Evolutionary conservation across 2,329 filamentous ascomycete genomes (phyloP).

Genomic region (Diaporthe sp.): DNA sequence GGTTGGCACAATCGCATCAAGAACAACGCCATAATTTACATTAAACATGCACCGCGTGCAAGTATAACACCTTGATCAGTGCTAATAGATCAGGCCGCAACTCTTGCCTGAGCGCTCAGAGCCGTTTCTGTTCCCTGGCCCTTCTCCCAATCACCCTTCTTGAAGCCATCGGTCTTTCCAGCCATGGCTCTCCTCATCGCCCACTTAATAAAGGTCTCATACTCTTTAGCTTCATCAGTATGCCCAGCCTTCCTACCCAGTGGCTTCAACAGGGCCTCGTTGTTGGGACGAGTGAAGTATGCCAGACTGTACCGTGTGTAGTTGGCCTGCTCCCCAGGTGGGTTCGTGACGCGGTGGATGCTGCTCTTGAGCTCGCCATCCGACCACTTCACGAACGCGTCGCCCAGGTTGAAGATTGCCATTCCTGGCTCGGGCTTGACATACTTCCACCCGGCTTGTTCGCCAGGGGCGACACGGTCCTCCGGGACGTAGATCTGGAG

Average conservation of each 20-base stretch:
- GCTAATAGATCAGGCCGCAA: not conserved
- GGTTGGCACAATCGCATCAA: not conserved
- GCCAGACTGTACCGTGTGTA: constrained; percentile 53
- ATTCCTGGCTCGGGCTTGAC: constrained; percentile 53
- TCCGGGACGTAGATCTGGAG: constrained; percentile 51
- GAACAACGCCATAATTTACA: not conserved
- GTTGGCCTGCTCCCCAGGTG: constrained; percentile 50
- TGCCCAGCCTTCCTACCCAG: not conserved
- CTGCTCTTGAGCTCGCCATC: constrained; percentile 52
- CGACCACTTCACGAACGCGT: constrained; percentile 54
- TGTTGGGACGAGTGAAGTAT: constrained; percentile 54
- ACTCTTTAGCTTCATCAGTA: not conserved
- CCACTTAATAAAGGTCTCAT: not conserved
- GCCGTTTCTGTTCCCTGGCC: not conserved
- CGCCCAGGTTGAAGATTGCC: constrained; percentile 56
- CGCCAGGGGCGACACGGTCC: constrained; percentile 3
- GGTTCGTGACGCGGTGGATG: constrained; percentile 53
- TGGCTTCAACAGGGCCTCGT: constrained; percentile 49
- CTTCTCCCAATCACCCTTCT: constrained; percentile 8
- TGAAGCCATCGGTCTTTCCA: constrained; percentile 2
- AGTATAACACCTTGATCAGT: not conserved
- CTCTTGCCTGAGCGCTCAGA: not conserved
- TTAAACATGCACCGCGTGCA: not conserved
- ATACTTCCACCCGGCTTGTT: constrained; percentile 52
- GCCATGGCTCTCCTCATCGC: constrained; percentile 9